Conservation (phyloP, 805 yeast genomes). For the Saccharomycopsis sp. region DNA sequence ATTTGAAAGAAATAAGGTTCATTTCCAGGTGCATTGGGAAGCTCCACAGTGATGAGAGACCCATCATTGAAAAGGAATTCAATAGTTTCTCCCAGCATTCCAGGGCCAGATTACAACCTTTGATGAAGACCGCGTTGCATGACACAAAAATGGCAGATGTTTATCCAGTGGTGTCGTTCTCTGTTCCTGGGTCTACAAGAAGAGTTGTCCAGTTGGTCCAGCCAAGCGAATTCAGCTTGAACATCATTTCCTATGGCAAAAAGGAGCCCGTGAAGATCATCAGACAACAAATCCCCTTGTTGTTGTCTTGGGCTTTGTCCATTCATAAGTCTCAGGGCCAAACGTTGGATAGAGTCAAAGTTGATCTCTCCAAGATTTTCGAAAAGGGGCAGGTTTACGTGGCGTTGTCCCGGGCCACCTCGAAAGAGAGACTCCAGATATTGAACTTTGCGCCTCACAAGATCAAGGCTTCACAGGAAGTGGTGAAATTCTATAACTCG, state of each 20-base stretch:
- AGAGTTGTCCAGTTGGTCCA: slow-evolving; percentile 27
- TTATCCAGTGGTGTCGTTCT: slow-evolving; percentile 72
- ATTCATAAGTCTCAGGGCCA: slow-evolving; percentile 85
- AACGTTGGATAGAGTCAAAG: slow-evolving; percentile 60
- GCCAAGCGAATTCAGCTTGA: slow-evolving; percentile 33
- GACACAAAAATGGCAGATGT: slow-evolving; percentile 37
- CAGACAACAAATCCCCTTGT: slow-evolving; percentile 57
- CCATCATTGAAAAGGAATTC: background rate
- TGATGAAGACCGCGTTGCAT: slow-evolving; percentile 3
- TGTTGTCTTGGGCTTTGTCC: slow-evolving; percentile 75
- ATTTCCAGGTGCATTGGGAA: slow-evolving; percentile 28
- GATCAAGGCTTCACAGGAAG: slow-evolving; percentile 53
- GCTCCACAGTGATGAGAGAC: slow-evolving; percentile 7
- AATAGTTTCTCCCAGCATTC: background rate
- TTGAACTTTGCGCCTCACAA: slow-evolving; percentile 51
- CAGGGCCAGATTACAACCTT: background rate
- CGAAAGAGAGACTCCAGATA: slow-evolving; percentile 56
- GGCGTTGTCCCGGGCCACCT: slow-evolving; percentile 70
- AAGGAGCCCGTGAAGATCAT: slow-evolving; percentile 77
- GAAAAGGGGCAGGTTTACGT: slow-evolving; percentile 83
- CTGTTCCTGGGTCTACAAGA: slow-evolving; percentile 53
- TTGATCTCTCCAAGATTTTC: slow-evolving; percentile 56
- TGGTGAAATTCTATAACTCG: slow-evolving; percentile 46
- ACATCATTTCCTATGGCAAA: slow-evolving; percentile 64
- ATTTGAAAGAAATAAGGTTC: slow-evolving; percentile 26